Base-by-base conservation (phyloP, 805 yeast genomes). In the Wickerhamomyces xylosicus region DNA sequence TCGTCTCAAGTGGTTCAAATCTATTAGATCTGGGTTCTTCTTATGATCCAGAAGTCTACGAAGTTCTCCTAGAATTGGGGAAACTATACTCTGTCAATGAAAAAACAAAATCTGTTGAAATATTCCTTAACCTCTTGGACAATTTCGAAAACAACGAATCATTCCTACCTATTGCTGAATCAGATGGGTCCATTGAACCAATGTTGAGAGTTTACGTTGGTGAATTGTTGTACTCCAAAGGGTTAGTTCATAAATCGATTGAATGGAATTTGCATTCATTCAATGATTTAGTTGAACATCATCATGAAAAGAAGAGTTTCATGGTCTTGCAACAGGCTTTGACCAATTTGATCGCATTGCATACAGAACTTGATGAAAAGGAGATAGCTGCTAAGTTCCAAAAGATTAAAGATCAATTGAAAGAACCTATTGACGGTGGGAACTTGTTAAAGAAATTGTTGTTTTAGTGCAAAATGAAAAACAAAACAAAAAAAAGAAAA, bases 211-310 rank as follows among this genome's bases (percentile, higher is more conserved):
- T 63, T 29, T 65, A 67, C 44, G 49, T 67, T 7, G 62, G 71
- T 33, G 73, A 69, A 45, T 46, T 69, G 5, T 42, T 68, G 2
- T 68, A 69, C 63, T 49, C 49, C 27, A 56, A 60, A 25, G 58
- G 59, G 1, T 38, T 58, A 3, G 45, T 54, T 3, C 33, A 46
- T 5, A 55, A 60, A 34, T 65, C 72, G 0, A 52, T 67, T n/a
- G 62, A 62, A 41, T 59, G 66, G 56, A 66, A 63, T 9, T 60
- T 62, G 40, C 63, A 64, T 27, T 55, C 66, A 3, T 63, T 64
- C 14, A 51, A 57, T 19, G 56, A 54, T 20, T 42, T 69, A 0
- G 52, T 38, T 50, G 64, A 13, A 53, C 48, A 19, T 52, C 55
- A 11, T 31, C 6, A 31, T 10, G 64, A 61, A 41, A 51, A 51